These are phyloP conservation scores for Excoecaria agallocha DNA, from an alignment of 345 rosid genomes.

Conservation along the genomic window DNA sequence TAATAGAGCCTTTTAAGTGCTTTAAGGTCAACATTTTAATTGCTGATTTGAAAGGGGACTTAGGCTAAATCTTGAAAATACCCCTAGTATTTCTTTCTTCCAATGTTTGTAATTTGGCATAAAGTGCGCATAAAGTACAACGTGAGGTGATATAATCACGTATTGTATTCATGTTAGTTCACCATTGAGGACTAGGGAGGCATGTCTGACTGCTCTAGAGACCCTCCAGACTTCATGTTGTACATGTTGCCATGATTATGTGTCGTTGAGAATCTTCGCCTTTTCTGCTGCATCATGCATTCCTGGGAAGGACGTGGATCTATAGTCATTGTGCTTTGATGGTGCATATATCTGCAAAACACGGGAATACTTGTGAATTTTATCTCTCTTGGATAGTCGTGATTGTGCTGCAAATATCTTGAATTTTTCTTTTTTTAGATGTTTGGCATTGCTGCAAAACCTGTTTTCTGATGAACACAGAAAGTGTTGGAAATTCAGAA, in stretches of 20 bases:
- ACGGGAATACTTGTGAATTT: neutral
- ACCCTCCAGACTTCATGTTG: constrained; percentile 87
- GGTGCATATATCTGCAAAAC: constrained; percentile 64
- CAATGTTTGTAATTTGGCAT: neutral
- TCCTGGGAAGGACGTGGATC: constrained; percentile 76
- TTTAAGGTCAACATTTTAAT: neutral
- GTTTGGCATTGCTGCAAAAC: neutral
- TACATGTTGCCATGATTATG: constrained; percentile 58
- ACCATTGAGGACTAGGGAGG: constrained; percentile 61
- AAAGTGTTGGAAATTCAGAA: neutral
- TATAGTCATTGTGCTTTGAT: constrained; percentile 65
- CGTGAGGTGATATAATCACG: too few relatives aligned
- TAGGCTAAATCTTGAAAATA: neutral
- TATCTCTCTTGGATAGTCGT: neutral
- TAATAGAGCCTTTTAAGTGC: neutral
- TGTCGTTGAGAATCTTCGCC: constrained; percentile 47
- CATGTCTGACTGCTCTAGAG: constrained; percentile 64
- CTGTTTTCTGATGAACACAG: neutral
- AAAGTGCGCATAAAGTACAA: too few relatives aligned
- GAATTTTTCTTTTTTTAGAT: neutral
- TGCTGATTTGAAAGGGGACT: neutral
- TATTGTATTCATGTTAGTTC: constrained; percentile 46
- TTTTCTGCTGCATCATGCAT: constrained; percentile 62
- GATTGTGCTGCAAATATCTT: neutral
- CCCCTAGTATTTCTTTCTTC: neutral